Evolutionary conservation across 192 early-diverging fungal species (phyloP).

Genomic region (Tieghemiomyces parasiticus): DNA sequence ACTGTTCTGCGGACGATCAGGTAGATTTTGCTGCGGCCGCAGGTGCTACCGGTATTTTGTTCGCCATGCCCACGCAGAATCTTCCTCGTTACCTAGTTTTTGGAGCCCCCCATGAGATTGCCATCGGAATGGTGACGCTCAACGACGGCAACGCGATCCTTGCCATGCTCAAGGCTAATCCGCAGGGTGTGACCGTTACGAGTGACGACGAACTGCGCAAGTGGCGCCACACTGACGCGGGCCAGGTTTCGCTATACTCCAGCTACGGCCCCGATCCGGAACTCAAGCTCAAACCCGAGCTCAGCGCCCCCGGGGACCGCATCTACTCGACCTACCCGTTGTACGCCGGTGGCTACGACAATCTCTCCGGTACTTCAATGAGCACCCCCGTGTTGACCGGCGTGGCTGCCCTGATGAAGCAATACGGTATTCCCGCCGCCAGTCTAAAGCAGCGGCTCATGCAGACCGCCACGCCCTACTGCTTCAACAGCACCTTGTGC

Average conservation of each 20-base stretch:
- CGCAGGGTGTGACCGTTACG: neutral
- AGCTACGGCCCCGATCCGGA: constrained; percentile 10
- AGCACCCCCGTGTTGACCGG: constrained; percentile 5
- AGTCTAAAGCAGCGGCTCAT: constrained; percentile 23
- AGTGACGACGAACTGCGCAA: neutral
- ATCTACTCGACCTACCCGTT: constrained; percentile 9
- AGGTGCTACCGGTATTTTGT: neutral
- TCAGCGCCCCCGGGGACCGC: constrained; percentile 7
- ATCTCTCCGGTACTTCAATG: constrained; percentile 10
- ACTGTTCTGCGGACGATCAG: neutral
- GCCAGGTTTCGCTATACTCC: constrained; percentile 3
- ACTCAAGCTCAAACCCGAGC: constrained; percentile 10
- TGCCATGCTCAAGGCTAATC: neutral
- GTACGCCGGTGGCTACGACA: neutral
- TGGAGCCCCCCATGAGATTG: neutral
- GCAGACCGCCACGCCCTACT: constrained; percentile 32
- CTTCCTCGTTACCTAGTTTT: neutral
- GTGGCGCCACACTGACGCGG: neutral
- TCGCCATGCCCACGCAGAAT: neutral
- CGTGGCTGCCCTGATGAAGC: neutral
- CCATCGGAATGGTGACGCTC: too few species aligned
- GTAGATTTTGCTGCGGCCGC: neutral
- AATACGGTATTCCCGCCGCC: neutral
- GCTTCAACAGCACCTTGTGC: constrained; percentile 22
- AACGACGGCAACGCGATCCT: neutral